These are phyloP conservation scores for Hanseniaspora lachancei DNA, from an alignment of 805 yeast genomes.

Conservation along the genomic window DNA sequence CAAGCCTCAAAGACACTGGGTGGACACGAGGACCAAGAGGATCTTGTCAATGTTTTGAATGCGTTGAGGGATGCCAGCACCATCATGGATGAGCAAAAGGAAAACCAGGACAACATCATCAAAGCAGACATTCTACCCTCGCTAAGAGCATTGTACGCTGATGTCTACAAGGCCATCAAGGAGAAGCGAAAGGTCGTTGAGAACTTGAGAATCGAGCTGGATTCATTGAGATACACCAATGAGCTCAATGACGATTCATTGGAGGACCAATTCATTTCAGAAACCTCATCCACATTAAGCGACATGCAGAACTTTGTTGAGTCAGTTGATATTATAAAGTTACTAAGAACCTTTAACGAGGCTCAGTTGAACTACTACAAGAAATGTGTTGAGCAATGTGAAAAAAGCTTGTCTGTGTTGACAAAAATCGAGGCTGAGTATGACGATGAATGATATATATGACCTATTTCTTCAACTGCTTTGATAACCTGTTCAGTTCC, in stretches of 20 bases:
- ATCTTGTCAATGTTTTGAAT: slow-evolving; percentile 32
- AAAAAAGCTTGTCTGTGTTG: slow-evolving; percentile 34
- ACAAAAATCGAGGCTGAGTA: slow-evolving; percentile 34
- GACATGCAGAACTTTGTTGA: slow-evolving; percentile 61
- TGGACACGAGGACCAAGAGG: slow-evolving; percentile 36
- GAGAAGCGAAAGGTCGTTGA: slow-evolving; percentile 49
- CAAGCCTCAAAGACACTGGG: slow-evolving; percentile 30
- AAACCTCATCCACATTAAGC: slow-evolving; percentile 66
- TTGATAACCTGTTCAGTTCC: neutral
- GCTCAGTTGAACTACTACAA: slow-evolving; percentile 57
- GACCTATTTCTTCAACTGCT: slow-evolving; percentile 5
- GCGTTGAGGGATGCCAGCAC: slow-evolving; percentile 41
- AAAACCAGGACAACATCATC: slow-evolving; percentile 55
- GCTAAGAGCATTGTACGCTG: slow-evolving; percentile 40
- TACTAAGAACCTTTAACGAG: slow-evolving; percentile 52
- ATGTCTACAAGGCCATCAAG: slow-evolving; percentile 36
- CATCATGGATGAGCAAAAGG: slow-evolving; percentile 53
- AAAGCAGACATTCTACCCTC: slow-evolving; percentile 46
- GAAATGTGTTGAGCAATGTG: slow-evolving; percentile 38
- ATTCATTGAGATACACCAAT: slow-evolving; percentile 50
- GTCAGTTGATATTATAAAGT: slow-evolving; percentile 49
- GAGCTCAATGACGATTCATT: slow-evolving; percentile 28
- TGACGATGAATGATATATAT: slow-evolving; percentile 26
- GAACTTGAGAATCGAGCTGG: slow-evolving; percentile 55
- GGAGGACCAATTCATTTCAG: slow-evolving; percentile 71